Evolutionary conservation across 1,139 yeast genomes (phyloP), one percentile per base, ranked within the genome.

Genomic region (Candida sojae): DNA sequence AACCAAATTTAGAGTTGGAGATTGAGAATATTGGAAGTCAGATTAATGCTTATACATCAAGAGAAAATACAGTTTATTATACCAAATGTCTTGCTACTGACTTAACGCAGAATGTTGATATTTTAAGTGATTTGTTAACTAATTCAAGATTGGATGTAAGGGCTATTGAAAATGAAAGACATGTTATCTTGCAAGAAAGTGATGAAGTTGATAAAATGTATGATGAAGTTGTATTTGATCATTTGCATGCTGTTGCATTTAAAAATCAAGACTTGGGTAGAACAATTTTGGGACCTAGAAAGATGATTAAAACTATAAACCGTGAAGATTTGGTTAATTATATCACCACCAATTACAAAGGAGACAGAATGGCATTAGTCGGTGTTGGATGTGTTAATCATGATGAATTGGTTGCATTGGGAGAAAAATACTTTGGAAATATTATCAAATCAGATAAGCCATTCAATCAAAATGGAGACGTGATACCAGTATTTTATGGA

Each of bases 181-280:
- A 93, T 56, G 99, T 93, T 36, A 93, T 93, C 55, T 83, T 93
- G 54, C 88, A 97, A 64, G 99, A 93, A 70, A 84, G 95, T 59
- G 99, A 95, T 67, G 99, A 93, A 70, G 98, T 93, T 50, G 98
- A 92, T 67, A 93, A 92, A 71, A 91, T 90, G 95, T 88, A 89
- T 64, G 99, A 93, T 66, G 99, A 93, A 68, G 98, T 93, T 42
- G 96, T 95, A 11, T 95, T 95, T 68, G 99, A 93, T 70, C 96
- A 95, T 68, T 76, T 93, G 50, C 99, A 93, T 70, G 90, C 96
- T 39, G 90, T 92, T 30, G 92, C 96, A 7, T 93, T 82, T 73
- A 88, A 83, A 64, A 85, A 82, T 56, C 99, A 95, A 68, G 96
- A 97, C 46, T 77, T 93, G 55, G 99, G 99, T 26, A 84, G 98